These are phyloP conservation scores for Candida michaelii DNA, from an alignment of 805 yeast genomes.

Conservation along the genomic window DNA sequence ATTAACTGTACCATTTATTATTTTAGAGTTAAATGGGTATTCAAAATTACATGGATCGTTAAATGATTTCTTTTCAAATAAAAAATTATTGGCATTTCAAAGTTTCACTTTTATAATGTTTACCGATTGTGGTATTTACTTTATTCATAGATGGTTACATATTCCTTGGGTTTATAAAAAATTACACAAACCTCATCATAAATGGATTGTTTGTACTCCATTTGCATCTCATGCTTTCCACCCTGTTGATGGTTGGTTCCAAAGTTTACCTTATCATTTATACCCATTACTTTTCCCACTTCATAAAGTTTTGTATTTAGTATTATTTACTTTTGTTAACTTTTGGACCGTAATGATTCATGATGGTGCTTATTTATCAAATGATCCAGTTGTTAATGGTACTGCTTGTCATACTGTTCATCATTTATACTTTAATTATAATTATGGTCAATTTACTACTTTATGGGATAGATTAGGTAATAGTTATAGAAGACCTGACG, in stretches of 20 bases:
- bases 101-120: conserved; percentile 81
- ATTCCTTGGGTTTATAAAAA: conserved; percentile 86
- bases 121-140: conserved; percentile 90
- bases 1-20: conserved; percentile 87
- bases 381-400: conserved; percentile 93
- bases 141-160: conserved; percentile 90
- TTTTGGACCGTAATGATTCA: conserved; percentile 99
- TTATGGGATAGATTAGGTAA: conserved; percentile 97
- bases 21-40: conserved; percentile 79
- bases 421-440: conserved; percentile 95
- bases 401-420: conserved; percentile 98
- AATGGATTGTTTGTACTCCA: conserved; percentile 98
- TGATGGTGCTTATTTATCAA: conserved; percentile 93
- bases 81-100: conserved; percentile 64
- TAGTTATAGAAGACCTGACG: conserved; percentile 90
- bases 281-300: conserved; percentile 92
- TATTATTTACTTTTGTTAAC: conserved; percentile 86
- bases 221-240: conserved; percentile 98
- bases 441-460: conserved; percentile 97
- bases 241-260: conserved; percentile 94
- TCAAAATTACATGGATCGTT: conserved; percentile 73
- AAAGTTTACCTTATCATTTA: conserved; percentile 89
- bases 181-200: conserved; percentile 96
- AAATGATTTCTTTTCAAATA: conserved; percentile 63
- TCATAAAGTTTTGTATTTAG: conserved; percentile 79